Percentiles rank a stretch among this genome's conserved stretches.
These are phyloP conservation scores for Penicillium palitans DNA, from an alignment of 2,329 filamentous ascomycete species.

Conservation along the genomic window DNA sequence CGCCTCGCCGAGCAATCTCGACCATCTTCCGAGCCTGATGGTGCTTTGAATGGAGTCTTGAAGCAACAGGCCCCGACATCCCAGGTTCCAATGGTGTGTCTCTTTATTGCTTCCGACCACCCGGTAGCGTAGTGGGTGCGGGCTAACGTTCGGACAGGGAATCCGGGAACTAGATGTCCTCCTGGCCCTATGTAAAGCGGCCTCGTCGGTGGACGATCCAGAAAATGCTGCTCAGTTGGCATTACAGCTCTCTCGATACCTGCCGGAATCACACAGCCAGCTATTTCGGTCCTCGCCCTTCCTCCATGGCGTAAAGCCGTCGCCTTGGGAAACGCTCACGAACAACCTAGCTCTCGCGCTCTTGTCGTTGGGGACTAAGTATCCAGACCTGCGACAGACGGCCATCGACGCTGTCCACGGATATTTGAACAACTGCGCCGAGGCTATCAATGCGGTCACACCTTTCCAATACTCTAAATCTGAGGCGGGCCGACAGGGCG, in stretches of 20 bases:
- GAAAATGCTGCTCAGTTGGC: conserved; percentile 76
- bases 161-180: conserved; percentile 90
- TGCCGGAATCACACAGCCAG: conserved; percentile 81
- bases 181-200: conserved; percentile 85
- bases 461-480: conserved; percentile 59
- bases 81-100: conserved; percentile 42
- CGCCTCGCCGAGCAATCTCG: conserved; percentile 37
- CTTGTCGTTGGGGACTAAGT: conserved; percentile 74
- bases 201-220: conserved; percentile 68
- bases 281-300: conserved; percentile 76
- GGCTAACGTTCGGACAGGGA: conserved; percentile 55
- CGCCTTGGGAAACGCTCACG: conserved; percentile 81
- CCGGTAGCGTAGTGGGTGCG: neutral
- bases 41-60: conserved; percentile 39
- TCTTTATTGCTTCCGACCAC: neutral
- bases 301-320: conserved; percentile 78
- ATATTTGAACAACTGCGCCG: conserved; percentile 71
- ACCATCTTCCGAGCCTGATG: conserved; percentile 26
- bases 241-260: conserved; percentile 77
- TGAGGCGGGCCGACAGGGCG: conserved; percentile 42
- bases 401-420: conserved; percentile 67
- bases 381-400: conserved; percentile 65
- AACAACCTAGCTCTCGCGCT: conserved; percentile 77
- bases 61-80: conserved; percentile 40
- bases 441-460: conserved; percentile 59